Evolutionary conservation across 176 grass and related monocot genomes (phyloP).

Genomic region (Lolium rigidum): DNA sequence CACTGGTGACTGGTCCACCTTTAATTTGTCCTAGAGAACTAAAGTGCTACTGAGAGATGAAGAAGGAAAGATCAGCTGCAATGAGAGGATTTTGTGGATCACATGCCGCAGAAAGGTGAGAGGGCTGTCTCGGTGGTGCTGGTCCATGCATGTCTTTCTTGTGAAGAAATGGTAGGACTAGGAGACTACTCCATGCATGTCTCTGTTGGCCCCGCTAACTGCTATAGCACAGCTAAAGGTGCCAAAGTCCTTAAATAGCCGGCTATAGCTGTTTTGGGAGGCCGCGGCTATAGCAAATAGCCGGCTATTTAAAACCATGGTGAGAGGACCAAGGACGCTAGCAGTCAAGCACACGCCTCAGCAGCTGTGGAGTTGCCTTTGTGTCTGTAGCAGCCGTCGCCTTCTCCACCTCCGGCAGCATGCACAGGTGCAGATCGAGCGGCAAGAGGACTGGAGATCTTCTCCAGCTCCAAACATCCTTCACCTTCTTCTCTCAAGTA

Average conservation of each 20-base stretch:
- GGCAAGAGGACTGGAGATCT: background rate
- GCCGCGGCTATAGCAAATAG: too few species aligned
- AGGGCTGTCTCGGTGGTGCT: background rate
- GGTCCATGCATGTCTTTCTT: slow-evolving; percentile 46
- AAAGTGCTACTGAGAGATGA: slow-evolving; percentile 17
- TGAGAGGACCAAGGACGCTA: background rate
- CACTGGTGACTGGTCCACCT: slow-evolving; percentile 12
- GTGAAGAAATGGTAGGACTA: slow-evolving; percentile 47
- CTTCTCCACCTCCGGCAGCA: background rate
- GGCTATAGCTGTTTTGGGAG: too few species aligned
- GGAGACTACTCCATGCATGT: slow-evolving; percentile 33
- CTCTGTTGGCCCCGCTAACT: background rate
- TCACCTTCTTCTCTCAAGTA: slow-evolving; percentile 1
- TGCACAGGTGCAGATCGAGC: background rate
- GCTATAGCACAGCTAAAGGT: too few species aligned
- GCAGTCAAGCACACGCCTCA: background rate
- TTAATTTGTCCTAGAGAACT: slow-evolving; percentile 20
- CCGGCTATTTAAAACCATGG: too few species aligned
- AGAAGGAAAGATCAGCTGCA: slow-evolving; percentile 30
- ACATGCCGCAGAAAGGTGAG: slow-evolving; percentile 39
- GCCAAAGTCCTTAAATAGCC: too few species aligned
- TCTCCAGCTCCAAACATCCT: background rate
- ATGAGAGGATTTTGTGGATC: slow-evolving; percentile 33
- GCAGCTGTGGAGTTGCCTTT: background rate
- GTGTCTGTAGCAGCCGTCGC: slow-evolving; percentile 6